Evolutionary conservation across 2,329 filamentous ascomycete genomes (phyloP).

Genomic region (Colletotrichum cereale): DNA sequence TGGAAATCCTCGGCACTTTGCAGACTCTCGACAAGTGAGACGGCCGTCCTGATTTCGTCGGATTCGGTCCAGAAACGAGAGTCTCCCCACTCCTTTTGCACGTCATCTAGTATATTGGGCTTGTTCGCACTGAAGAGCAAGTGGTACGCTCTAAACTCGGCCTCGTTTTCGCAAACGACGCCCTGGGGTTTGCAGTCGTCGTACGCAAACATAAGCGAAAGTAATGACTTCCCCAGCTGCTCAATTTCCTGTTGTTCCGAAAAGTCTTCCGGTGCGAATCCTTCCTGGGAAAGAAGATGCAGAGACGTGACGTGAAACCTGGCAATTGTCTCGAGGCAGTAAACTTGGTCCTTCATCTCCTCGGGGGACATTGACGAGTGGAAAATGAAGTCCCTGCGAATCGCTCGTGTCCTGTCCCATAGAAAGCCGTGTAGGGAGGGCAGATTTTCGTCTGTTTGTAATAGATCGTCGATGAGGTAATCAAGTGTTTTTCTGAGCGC

Average conservation of each 20-base stretch:
- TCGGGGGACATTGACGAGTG: conserved; percentile 70
- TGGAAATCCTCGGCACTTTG: conserved; percentile 69
- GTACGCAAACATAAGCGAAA: conserved; percentile 75
- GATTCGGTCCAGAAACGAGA: conserved; percentile 66
- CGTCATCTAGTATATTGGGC: conserved; percentile 64
- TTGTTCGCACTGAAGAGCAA: conserved; percentile 72
- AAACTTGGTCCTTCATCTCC: conserved; percentile 70
- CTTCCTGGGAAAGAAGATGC: conserved; percentile 71
- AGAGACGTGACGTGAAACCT: conserved; percentile 76
- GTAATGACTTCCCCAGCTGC: conserved; percentile 73
- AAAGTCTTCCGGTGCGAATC: conserved; percentile 69
- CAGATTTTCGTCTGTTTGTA: conserved; percentile 67
- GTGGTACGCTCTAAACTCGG: conserved; percentile 76
- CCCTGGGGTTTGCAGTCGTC: conserved; percentile 72
- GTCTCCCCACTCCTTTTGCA: conserved; percentile 68
- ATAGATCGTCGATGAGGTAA: conserved; percentile 72
- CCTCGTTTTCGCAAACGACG: conserved; percentile 71
- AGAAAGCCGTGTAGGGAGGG: conserved; percentile 71
- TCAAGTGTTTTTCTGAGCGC: conserved; percentile 71
- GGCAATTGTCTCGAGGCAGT: conserved; percentile 74
- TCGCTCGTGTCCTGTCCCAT: conserved; percentile 76
- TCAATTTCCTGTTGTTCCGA: conserved; percentile 77
- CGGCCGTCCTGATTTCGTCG: conserved; percentile 71
- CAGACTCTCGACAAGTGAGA: conserved; percentile 70
- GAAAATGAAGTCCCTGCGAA: conserved; percentile 77